phyloP scores from a whole-genome alignment of 768 basidiomycete genomes.

The Pleurotus tuber-regium region DNA sequence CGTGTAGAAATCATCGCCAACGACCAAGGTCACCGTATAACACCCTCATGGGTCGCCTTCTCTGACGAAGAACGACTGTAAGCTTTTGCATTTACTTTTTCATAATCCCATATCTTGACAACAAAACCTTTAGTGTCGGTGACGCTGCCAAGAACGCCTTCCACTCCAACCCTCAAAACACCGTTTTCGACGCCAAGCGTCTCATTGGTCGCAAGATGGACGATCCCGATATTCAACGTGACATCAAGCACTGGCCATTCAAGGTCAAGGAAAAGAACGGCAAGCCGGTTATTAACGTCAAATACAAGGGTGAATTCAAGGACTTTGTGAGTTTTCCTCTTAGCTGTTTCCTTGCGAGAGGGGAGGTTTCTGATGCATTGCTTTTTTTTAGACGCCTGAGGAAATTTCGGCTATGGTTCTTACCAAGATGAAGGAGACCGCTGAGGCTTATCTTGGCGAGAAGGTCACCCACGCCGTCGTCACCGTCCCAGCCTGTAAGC shows the following conservation, averaged over 20 bases:
- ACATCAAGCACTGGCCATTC: constrained; percentile 93
- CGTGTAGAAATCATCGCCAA: constrained; percentile 90
- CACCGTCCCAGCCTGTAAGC: constrained; percentile 91
- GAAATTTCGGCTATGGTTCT: constrained; percentile 97
- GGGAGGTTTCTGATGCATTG: no score
- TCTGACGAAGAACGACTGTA: constrained; percentile 76
- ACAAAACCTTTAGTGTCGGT: constrained; percentile 55
- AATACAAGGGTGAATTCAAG: constrained; percentile 75
- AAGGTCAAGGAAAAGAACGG: constrained; percentile 72
- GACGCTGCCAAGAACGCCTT: constrained; percentile 97
- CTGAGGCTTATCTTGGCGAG: constrained; percentile 95
- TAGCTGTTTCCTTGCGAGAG: no score
- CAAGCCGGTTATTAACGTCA: constrained; percentile 77
- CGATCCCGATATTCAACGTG: constrained; percentile 76
- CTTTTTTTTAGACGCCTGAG: constrained; percentile 94
- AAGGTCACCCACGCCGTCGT: constrained; percentile 97
- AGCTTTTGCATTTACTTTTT: constrained; percentile 16
- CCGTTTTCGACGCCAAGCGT: constrained; percentile 96
- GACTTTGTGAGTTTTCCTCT: constrained; percentile 64
- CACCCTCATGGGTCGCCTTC: constrained; percentile 84
- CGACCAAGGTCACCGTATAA: constrained; percentile 88
- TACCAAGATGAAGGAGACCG: constrained; percentile 98
- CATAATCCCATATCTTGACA: not conserved
- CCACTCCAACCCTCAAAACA: constrained; percentile 89
- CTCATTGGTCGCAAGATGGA: constrained; percentile 86